phyloP scores from a whole-genome alignment of 2,329 filamentous ascomycete species.

The Daldinia eschscholtzii region DNA sequence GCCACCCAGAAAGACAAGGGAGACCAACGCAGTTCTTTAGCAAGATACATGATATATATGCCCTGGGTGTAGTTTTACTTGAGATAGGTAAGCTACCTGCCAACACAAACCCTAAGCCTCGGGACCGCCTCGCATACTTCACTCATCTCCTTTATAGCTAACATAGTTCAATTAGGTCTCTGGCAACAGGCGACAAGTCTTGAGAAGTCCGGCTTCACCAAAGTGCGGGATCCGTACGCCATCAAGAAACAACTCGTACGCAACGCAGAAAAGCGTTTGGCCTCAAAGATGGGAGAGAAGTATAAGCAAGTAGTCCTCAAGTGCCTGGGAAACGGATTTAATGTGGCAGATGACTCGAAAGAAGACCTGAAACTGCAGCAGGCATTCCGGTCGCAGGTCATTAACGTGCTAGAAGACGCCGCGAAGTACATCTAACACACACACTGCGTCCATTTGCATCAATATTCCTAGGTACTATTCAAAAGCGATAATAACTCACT shows the following conservation, averaged over 20 bases:
- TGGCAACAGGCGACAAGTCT: constrained; percentile 28
- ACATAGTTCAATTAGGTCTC: constrained; percentile 12
- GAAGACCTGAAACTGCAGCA: constrained; percentile 23
- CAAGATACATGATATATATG: constrained; percentile 27
- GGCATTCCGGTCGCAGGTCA: constrained; percentile 22
- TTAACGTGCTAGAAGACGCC: constrained; percentile 26
- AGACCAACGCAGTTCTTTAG: constrained; percentile 20
- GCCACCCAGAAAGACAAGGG: constrained; percentile 26
- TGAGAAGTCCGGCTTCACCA: constrained; percentile 28
- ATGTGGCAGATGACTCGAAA: constrained; percentile 19
- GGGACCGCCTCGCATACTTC: no score
- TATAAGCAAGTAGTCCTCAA: constrained; percentile 25
- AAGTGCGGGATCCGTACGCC: constrained; percentile 22
- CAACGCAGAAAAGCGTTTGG: constrained; percentile 22
- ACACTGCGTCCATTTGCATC: background rate
- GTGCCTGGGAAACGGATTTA: constrained; percentile 22
- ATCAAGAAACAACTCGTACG: constrained; percentile 30
- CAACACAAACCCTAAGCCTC: no score
- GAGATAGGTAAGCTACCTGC: constrained; percentile 23
- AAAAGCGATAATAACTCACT: no score
- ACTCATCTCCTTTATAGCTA: background rate
- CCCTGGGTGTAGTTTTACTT: constrained; percentile 23
- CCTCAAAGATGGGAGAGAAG: constrained; percentile 31
- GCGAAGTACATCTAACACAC: constrained; percentile 21
- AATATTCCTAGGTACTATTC: background rate